Conservation (phyloP, 2,329 filamentous ascomycete genomes). For the Microdochium paspali region DNA sequence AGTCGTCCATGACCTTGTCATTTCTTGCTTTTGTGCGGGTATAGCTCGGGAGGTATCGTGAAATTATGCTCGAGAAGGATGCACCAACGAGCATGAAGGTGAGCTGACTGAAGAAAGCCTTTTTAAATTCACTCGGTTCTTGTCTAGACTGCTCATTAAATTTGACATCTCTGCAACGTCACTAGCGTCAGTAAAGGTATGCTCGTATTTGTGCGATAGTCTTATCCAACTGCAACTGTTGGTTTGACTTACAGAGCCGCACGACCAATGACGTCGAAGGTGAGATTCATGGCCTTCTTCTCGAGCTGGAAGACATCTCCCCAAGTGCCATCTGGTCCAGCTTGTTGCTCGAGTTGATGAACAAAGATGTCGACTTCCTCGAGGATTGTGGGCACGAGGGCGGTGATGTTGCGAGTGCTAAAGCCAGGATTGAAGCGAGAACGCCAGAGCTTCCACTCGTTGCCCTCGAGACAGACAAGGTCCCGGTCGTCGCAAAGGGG, state of each 20-base stretch:
- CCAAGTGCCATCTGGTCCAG: constrained; percentile 8
- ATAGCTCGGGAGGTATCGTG: neutral
- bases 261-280: constrained; percentile 18
- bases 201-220: too few species aligned
- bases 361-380: constrained; percentile 18
- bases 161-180: neutral
- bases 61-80: neutral
- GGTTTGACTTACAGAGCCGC: constrained; percentile 15
- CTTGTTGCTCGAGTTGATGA: constrained; percentile 11
- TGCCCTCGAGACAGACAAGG: constrained; percentile 24
- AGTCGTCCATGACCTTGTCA: constrained; percentile 5
- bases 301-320: constrained; percentile 14
- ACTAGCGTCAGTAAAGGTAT: too few species aligned
- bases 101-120: constrained; percentile 5
- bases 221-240: too few species aligned
- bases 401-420: constrained; percentile 22
- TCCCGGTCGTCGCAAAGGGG: constrained; percentile 20
- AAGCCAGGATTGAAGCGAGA: constrained; percentile 28
- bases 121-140: neutral
- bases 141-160: neutral
- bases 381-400: constrained; percentile 21
- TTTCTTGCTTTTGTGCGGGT: neutral
- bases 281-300: constrained; percentile 15
- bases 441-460: constrained; percentile 25
- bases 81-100: constrained; percentile 10